These are phyloP conservation scores for Phytophthora pisi DNA, from an alignment of 352 stramenopile species.

Conservation along the genomic window DNA sequence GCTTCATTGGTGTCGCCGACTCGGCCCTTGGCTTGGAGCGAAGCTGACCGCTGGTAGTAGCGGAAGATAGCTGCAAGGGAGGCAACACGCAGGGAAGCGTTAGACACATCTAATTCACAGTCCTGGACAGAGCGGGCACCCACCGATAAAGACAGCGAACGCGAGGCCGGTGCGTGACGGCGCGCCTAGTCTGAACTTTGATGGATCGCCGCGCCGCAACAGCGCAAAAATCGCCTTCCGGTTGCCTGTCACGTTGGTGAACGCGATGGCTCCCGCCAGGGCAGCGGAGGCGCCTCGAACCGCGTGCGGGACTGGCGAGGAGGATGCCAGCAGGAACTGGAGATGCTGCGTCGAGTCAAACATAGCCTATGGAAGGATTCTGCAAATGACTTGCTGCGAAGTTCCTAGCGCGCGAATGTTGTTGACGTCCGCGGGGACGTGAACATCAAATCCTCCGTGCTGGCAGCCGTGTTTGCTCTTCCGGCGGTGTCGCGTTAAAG, in stretches of 20 bases:
- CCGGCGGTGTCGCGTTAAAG: neutral
- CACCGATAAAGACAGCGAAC: slow-evolving; percentile 61
- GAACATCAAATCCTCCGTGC: neutral
- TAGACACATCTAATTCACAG: neutral
- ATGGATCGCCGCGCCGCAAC: slow-evolving; percentile 13
- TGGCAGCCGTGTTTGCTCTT: neutral
- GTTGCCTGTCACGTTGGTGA: slow-evolving; percentile 37
- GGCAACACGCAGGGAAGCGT: neutral
- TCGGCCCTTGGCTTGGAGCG: slow-evolving; percentile 8
- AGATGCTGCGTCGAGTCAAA: slow-evolving; percentile 17
- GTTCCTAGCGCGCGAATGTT: neutral
- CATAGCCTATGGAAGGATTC: slow-evolving; percentile 3
- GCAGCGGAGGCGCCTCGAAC: slow-evolving; percentile 33
- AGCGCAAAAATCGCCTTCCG: slow-evolving; percentile 32
- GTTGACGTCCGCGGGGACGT: neutral
- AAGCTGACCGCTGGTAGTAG: slow-evolving; percentile 37
- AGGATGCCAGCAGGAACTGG: slow-evolving; percentile 3
- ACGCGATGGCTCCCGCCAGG: slow-evolving; percentile 27
- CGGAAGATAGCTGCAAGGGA: slow-evolving; percentile 27
- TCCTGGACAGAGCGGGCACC: neutral
- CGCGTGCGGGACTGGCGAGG: slow-evolving; percentile 29
- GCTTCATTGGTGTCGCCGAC: neutral
- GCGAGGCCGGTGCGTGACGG: slow-evolving; percentile 48
- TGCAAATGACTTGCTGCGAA: neutral
- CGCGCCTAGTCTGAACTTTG: slow-evolving; percentile 20